Evolutionary conservation across 305 asterid genomes (phyloP).

Genomic region (Stenogyne calaminthoides): DNA sequence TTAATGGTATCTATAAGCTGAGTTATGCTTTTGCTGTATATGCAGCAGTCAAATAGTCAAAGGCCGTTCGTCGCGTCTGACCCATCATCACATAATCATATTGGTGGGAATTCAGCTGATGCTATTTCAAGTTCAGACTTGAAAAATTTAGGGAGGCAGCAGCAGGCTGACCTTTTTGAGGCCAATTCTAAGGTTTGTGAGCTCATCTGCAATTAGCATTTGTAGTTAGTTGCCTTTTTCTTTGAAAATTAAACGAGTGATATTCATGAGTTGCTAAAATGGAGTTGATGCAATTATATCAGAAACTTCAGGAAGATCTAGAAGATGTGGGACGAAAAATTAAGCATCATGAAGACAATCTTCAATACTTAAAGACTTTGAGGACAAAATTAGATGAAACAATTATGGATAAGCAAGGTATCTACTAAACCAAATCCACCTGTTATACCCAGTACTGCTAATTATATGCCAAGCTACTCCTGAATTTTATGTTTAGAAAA

Average conservation of each 20-base stretch:
- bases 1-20: constrained; percentile 19
- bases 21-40: constrained; percentile 4
- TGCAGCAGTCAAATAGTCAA: constrained; percentile 29
- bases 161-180: constrained; percentile 29
- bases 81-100: constrained; percentile 13
- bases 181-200: constrained; percentile 43
- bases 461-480: background rate
- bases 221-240: background rate
- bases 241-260: background rate
- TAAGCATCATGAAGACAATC: constrained; percentile 60
- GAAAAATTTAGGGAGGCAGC: constrained; percentile 32
- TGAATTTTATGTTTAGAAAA: background rate
- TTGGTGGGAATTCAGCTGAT: constrained; percentile 11
- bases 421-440: background rate
- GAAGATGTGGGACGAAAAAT: constrained; percentile 50
- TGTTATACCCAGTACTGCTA: constrained; percentile 5
- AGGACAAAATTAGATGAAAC: constrained; percentile 52
- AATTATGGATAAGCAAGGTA: constrained; percentile 58
- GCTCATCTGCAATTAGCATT: too few relatives aligned
- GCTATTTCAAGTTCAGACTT: constrained; percentile 13
- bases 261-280: constrained; percentile 14
- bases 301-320: constrained; percentile 64
- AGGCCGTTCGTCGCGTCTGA: constrained; percentile 13
- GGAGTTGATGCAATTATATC: constrained; percentile 32
- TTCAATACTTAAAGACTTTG: constrained; percentile 49